A percentile compares a stretch with the other conserved stretches of the same genome.
These are phyloP conservation scores for Ophiostoma novo-ulmi DNA, from an alignment of 2,329 filamentous ascomycete species.

Conservation along the genomic window DNA sequence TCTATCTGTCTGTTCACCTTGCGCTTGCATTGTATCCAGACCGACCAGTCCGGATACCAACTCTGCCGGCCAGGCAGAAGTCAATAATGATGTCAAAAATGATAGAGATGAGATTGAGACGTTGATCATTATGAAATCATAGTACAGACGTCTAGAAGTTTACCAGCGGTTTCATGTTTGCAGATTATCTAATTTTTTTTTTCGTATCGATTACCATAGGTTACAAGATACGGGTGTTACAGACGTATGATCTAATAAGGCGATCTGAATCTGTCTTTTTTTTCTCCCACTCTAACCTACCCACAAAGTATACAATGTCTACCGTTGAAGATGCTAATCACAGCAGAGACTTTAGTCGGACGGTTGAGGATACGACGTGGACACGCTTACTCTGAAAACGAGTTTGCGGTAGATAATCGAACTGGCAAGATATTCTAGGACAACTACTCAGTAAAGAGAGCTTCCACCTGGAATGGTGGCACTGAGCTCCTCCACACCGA, in stretches of 20 bases:
- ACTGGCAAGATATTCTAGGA: neutral
- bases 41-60: neutral
- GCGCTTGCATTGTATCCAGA: constrained; percentile 3
- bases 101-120: neutral
- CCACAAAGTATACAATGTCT: neutral
- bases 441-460: neutral
- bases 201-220: neutral
- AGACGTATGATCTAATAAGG: neutral
- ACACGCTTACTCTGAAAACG: neutral
- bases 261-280: neutral
- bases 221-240: neutral
- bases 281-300: neutral
- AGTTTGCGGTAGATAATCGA: neutral
- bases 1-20: neutral
- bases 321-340: neutral
- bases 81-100: too few relatives aligned
- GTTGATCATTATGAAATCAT: neutral
- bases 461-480: neutral
- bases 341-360: neutral
- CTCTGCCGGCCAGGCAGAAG: neutral
- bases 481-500: neutral
- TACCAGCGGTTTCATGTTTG: neutral
- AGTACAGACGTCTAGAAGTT: neutral
- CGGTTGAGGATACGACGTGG: constrained; percentile 1
- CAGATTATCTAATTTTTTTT: neutral